Conservation (phyloP, 257 asterid genomes). For the Solanum medicagineum region DNA sequence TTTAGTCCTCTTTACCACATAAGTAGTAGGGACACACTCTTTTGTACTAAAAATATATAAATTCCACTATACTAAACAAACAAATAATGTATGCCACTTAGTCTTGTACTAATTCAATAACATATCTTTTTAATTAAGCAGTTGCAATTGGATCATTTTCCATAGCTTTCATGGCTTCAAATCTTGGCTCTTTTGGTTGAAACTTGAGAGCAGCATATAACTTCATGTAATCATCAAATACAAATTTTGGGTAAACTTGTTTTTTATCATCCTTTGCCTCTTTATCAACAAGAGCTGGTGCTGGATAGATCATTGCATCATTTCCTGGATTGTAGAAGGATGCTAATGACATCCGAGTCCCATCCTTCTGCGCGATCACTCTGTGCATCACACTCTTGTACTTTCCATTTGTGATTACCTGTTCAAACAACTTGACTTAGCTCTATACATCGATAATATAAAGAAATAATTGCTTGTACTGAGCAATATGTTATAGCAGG, state of each 20-base stretch:
- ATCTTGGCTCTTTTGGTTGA: constrained; percentile 23
- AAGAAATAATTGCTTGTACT: not conserved
- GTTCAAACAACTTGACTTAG: not conserved
- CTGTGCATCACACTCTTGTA: constrained; percentile 19
- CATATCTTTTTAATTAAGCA: not conserved
- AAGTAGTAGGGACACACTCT: not conserved
- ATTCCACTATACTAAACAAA: not conserved
- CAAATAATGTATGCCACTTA: not conserved
- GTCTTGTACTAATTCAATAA: not conserved
- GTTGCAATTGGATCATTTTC: constrained; percentile 1
- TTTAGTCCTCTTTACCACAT: not conserved
- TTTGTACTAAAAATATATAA: not conserved
- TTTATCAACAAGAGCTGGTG: not conserved
- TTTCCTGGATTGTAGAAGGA: constrained; percentile 21
- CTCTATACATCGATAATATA: not conserved
- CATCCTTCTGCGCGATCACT: constrained; percentile 14
- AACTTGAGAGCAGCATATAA: constrained; percentile 12
- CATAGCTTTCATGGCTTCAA: constrained; percentile 14
- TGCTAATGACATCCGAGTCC: constrained; percentile 14
- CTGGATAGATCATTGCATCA: constrained; percentile 20
- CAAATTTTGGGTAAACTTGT: constrained; percentile 13
- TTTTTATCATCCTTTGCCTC: not conserved
- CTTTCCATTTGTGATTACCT: constrained; percentile 19
- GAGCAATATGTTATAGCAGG: not conserved
- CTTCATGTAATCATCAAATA: constrained; percentile 20